A percentile compares a stretch with the other conserved stretches of the same genome.
Conservation (phyloP, 108 stramenopile species). For the Nannochloropsis salina region DNA sequence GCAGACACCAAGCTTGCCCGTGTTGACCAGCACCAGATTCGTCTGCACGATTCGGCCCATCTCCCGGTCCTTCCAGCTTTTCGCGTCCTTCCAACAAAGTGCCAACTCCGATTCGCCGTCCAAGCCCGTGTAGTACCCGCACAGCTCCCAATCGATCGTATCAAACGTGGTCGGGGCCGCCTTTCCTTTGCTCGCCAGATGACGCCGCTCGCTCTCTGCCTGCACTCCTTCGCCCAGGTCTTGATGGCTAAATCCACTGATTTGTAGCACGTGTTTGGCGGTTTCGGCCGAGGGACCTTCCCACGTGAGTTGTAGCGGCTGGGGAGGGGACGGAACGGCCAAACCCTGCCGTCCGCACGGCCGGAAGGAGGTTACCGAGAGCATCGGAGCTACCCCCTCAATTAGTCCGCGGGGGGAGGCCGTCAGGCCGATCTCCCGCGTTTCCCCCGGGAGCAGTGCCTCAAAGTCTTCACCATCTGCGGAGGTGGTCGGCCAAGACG, state of each 20-base stretch:
- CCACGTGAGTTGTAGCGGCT: background rate
- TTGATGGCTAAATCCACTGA: background rate
- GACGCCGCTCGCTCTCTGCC: background rate
- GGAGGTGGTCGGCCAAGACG: background rate
- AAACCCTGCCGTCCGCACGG: background rate
- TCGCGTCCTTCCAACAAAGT: background rate
- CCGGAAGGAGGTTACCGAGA: background rate
- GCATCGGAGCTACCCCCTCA: background rate
- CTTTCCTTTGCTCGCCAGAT: background rate
- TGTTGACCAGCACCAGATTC: background rate
- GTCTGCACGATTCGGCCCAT: background rate
- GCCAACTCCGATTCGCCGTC: background rate
- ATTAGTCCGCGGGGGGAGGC: background rate
- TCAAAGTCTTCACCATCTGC: background rate
- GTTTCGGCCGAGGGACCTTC: background rate
- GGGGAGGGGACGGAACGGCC: background rate
- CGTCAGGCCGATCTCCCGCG: background rate
- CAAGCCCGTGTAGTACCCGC: conserved; percentile 10
- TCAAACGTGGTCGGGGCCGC: background rate
- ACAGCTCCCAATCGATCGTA: conserved; percentile 17
- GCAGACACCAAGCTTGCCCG: background rate
- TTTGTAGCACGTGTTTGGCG: background rate
- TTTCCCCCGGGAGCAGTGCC: background rate
- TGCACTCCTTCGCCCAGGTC: background rate
- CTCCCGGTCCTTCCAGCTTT: conserved; percentile 7